Percentiles rank a stretch among this genome's conserved stretches.
Conservation (phyloP, 306 rosid genomes). For the Casuarina glauca region DNA sequence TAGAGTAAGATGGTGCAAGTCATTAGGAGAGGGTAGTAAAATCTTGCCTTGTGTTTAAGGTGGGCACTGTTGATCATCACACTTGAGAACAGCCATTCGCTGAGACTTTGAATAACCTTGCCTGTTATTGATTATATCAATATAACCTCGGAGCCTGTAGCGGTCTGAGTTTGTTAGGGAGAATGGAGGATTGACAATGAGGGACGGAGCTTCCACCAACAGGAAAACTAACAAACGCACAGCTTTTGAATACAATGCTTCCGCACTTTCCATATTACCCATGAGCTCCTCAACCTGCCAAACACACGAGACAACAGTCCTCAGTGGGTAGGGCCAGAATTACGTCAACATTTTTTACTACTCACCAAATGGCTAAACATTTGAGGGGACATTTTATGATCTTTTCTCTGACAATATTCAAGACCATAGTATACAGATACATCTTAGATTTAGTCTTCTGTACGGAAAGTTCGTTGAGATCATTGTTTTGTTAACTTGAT, state of each 20-base stretch:
- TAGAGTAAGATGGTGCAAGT: slow-evolving; percentile 27
- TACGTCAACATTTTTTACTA: slow-evolving; percentile 12
- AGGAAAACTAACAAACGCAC: slow-evolving; percentile 70
- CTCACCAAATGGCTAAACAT: slow-evolving; percentile 6
- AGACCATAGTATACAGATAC: neutral
- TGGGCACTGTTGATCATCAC: slow-evolving; percentile 56
- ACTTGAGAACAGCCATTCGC: slow-evolving; percentile 57
- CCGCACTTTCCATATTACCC: slow-evolving; percentile 80
- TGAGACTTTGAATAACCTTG: slow-evolving; percentile 83
- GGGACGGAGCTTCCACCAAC: slow-evolving; percentile 88
- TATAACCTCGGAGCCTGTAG: slow-evolving; percentile 77
- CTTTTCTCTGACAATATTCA: neutral
- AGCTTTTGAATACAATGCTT: slow-evolving; percentile 72
- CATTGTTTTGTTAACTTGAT: neutral
- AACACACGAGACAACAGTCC: slow-evolving; percentile 10
- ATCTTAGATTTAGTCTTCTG: neutral
- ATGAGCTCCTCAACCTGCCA: slow-evolving; percentile 94
- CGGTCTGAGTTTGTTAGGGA: slow-evolving; percentile 84
- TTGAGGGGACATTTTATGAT: slow-evolving; percentile 6
- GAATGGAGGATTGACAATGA: slow-evolving; percentile 89
- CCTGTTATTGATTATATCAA: slow-evolving; percentile 73
- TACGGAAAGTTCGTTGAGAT: neutral
- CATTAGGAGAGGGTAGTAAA: slow-evolving; percentile 26
- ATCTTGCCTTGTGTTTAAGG: slow-evolving; percentile 38
- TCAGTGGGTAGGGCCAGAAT: slow-evolving; percentile 15